Evolutionary conservation across 192 early-diverging fungal species (phyloP).

Genomic region (Podila verticillata): DNA sequence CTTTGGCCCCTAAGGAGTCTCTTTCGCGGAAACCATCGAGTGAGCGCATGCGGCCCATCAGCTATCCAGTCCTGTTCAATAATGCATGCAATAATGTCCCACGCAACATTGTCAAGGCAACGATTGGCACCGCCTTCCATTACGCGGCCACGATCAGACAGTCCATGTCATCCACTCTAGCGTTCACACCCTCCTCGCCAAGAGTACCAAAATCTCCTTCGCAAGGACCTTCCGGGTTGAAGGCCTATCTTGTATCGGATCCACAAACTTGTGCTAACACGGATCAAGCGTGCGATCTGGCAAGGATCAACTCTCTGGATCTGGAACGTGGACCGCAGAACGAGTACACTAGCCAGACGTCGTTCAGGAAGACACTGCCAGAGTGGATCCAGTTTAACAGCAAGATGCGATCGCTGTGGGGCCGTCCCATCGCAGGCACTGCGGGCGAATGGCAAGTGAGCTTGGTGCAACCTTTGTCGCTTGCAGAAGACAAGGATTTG

Average conservation of each 20-base stretch:
- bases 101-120: constrained; percentile 11
- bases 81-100: neutral
- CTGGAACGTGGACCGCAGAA: too few species aligned
- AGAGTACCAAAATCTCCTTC: neutral
- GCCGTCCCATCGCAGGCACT: constrained; percentile 6
- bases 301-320: too few species aligned
- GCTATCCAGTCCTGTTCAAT: neutral
- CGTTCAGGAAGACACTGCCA: constrained; percentile 3
- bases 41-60: constrained; percentile 8
- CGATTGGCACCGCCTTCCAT: constrained; percentile 16
- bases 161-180: neutral
- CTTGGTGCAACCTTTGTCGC: neutral
- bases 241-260: constrained; percentile 11
- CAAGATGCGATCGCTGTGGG: constrained; percentile 19
- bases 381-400: constrained; percentile 38
- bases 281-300: too few species aligned
- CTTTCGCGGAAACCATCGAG: neutral
- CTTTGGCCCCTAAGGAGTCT: neutral
- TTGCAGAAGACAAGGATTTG: too few species aligned
- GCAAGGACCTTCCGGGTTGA: neutral
- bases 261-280: neutral
- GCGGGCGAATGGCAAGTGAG: constrained; percentile 21
- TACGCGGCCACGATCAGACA: neutral
- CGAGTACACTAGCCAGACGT: too few species aligned
- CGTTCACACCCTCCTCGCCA: constrained; percentile 3